Conservation (phyloP, 2,329 filamentous ascomycete species). For the Aspergillus flavus region DNA sequence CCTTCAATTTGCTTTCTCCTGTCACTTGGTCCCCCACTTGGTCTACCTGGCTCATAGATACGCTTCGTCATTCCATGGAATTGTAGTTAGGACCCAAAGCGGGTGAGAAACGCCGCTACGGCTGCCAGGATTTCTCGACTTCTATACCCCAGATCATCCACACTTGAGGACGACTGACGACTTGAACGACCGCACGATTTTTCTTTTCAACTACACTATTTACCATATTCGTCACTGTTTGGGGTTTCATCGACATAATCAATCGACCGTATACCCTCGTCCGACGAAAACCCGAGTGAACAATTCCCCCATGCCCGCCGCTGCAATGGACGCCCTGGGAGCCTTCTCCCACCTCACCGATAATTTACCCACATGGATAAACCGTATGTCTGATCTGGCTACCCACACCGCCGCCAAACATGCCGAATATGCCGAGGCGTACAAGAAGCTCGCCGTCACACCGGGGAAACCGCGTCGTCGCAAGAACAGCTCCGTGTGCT, state of each 20-base stretch:
- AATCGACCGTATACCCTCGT: background rate
- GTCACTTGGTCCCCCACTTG: background rate
- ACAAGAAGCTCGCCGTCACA: conserved; percentile 38
- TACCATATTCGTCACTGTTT: background rate
- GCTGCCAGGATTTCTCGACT: background rate
- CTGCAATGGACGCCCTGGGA: conserved; percentile 45
- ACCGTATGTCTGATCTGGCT: conserved; percentile 45
- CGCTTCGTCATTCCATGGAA: background rate
- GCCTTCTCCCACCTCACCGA: conserved; percentile 49
- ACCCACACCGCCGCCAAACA: conserved; percentile 44
- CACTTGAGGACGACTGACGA: background rate
- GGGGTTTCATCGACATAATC: background rate
- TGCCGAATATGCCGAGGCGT: conserved; percentile 47
- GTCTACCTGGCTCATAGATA: background rate
- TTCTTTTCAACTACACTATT: background rate
- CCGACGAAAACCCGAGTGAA: background rate
- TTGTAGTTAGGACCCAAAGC: background rate
- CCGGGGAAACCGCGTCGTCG: conserved; percentile 35
- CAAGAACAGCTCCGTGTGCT: conserved; percentile 47
- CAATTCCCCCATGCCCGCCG: conserved; percentile 11
- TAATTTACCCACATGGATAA: conserved; percentile 49
- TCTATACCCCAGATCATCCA: background rate
- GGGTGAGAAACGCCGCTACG: background rate
- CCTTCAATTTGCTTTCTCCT: background rate
- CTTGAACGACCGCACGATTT: conserved; percentile 2